These are phyloP conservation scores for Aspergillus sojae DNA, from an alignment of 2,329 filamentous ascomycete species.

Conservation along the genomic window DNA sequence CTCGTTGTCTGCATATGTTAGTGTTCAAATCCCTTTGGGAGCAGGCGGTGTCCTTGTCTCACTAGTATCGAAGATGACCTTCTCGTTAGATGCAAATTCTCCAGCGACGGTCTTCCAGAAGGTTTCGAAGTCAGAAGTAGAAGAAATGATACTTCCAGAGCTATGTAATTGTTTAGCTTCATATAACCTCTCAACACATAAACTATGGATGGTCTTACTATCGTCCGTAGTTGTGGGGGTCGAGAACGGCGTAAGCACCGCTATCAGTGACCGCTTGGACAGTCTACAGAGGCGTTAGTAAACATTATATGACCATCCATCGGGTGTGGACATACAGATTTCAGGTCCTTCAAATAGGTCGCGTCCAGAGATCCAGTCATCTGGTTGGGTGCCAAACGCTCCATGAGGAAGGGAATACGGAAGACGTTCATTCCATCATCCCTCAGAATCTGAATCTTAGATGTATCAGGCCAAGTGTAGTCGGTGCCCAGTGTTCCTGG, in stretches of 20 bases:
- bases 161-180: constrained; percentile 1
- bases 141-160: constrained; percentile 31
- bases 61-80: constrained; percentile 66
- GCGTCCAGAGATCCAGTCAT: constrained; percentile 48
- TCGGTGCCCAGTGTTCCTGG: constrained; percentile 61
- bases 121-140: constrained; percentile 56
- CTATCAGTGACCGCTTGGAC: constrained; percentile 45
- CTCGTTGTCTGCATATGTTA: constrained; percentile 57
- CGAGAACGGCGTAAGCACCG: constrained; percentile 57
- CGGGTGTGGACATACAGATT: constrained; percentile 16
- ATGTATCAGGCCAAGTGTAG: constrained; percentile 63
- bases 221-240: constrained; percentile 64
- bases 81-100: constrained; percentile 56
- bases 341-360: constrained; percentile 48
- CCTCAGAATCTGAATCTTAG: constrained; percentile 54
- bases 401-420: constrained; percentile 60
- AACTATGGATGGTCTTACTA: constrained; percentile 24
- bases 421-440: constrained; percentile 60
- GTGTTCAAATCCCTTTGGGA: neutral
- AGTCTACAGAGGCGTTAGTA: constrained; percentile 24
- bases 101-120: constrained; percentile 62
- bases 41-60: constrained; percentile 5
- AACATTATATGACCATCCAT: neutral
- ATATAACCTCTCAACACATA: neutral
- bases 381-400: constrained; percentile 52